phyloP scores from a whole-genome alignment of 2,329 filamentous ascomycete genomes.

The Xylariaceae sp. region DNA sequence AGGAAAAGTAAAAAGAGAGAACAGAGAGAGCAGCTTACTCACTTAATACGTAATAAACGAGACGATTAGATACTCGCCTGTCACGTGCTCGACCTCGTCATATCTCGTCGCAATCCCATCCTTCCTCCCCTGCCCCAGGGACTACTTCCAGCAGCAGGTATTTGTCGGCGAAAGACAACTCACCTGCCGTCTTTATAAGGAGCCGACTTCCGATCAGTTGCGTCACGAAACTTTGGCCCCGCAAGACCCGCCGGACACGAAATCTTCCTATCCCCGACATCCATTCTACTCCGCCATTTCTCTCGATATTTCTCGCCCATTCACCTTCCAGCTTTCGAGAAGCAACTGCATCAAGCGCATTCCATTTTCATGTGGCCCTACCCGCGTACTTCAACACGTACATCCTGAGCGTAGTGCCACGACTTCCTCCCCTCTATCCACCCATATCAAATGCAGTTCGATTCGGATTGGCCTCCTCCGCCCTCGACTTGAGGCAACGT shows the following conservation, averaged over 20 bases:
- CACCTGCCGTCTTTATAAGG: not conserved
- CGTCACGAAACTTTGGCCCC: conserved; percentile 4
- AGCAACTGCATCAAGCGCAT: not conserved
- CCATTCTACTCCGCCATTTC: not conserved
- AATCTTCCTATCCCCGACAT: not conserved
- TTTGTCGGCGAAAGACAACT: not conserved
- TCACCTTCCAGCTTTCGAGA: not conserved
- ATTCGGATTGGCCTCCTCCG: conserved; percentile 38
- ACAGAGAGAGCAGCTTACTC: not conserved
- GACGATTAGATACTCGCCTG: conserved; percentile 1
- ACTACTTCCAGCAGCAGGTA: not conserved
- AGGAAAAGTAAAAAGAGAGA: too few relatives aligned
- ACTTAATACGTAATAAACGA: not conserved
- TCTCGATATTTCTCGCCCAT: not conserved
- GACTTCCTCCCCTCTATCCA: conserved; percentile 6
- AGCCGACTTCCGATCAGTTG: not conserved
- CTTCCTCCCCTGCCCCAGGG: not conserved
- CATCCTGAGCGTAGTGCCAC: conserved; percentile 3
- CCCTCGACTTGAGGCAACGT: conserved; percentile 40
- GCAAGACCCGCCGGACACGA: conserved; percentile 6
- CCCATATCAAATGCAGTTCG: conserved; percentile 33
- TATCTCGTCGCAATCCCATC: not conserved
- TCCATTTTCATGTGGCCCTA: conserved; percentile 7
- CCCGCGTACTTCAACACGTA: not conserved
- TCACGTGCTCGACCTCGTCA: not conserved